Percentiles rank a stretch among this genome's conserved stretches.
Evolutionary conservation across 2,329 filamentous ascomycete genomes (phyloP).

Genomic region (Plenodomus lindquistii): DNA sequence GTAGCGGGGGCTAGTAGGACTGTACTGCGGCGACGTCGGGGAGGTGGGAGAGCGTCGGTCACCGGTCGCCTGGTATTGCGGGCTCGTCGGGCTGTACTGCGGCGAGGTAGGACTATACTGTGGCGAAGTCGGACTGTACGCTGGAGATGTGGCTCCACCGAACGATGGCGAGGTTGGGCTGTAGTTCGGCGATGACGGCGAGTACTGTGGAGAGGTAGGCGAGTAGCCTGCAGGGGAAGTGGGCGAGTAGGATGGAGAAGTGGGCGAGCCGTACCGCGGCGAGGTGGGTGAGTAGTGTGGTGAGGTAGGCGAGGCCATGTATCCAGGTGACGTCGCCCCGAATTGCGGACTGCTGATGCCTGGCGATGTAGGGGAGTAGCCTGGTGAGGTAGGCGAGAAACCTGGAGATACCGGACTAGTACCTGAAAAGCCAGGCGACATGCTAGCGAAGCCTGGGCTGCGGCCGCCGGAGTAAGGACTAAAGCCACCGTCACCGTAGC

Average conservation of each 20-base stretch:
- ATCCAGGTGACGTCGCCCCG: constrained; percentile 57
- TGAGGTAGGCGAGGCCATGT: constrained; percentile 57
- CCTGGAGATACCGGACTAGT: constrained; percentile 50
- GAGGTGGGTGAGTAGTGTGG: constrained; percentile 66
- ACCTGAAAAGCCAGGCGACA: constrained; percentile 49
- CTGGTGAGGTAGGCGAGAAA: constrained; percentile 43
- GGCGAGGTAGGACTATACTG: constrained; percentile 64
- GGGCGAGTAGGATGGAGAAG: constrained; percentile 62
- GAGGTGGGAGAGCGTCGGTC: constrained; percentile 57
- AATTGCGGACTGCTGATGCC: constrained; percentile 61
- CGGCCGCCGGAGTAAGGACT: constrained; percentile 68
- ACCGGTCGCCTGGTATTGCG: constrained; percentile 58
- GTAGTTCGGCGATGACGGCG: constrained; percentile 50
- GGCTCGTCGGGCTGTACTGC: constrained; percentile 72
- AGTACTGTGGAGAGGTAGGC: constrained; percentile 53
- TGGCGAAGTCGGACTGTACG: constrained; percentile 61
- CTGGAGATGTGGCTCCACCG: constrained; percentile 49
- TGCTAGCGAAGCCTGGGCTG: constrained; percentile 59
- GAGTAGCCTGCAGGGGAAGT: constrained; percentile 56
- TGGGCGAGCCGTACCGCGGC: constrained; percentile 52
- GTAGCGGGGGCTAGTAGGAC: constrained; percentile 39
- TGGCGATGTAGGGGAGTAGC: constrained; percentile 68
- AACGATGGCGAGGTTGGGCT: constrained; percentile 52
- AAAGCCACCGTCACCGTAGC: constrained; percentile 64
- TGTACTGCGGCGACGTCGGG: constrained; percentile 45